Evolutionary conservation across 257 asterid genomes (phyloP).

Genomic region (Fraxinus excelsior): DNA sequence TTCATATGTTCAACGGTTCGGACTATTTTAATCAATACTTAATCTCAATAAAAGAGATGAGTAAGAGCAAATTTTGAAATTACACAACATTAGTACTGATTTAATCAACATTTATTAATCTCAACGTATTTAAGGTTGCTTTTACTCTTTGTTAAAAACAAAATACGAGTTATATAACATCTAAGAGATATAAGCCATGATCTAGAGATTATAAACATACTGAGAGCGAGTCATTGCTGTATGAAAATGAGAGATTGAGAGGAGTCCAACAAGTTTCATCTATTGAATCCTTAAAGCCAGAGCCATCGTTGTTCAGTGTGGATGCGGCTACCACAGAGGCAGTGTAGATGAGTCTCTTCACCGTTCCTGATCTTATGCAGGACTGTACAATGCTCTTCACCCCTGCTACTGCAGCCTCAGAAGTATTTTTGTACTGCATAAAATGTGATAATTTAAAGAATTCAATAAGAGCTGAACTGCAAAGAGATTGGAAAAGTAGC

Average conservation of each 20-base stretch:
- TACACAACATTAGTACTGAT: no score
- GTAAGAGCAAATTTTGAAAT: no score
- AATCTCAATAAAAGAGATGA: no score
- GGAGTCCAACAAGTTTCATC: slow-evolving; percentile 75
- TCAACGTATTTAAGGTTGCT: background rate
- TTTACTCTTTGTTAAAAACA: background rate
- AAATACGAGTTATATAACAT: background rate
- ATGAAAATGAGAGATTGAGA: slow-evolving; percentile 37
- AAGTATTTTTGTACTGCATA: slow-evolving; percentile 46
- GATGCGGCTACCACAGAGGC: slow-evolving; percentile 54
- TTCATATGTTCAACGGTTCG: no score
- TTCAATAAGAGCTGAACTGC: background rate
- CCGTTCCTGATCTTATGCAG: slow-evolving; percentile 41
- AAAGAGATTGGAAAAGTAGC: background rate
- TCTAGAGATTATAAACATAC: slow-evolving; percentile 18
- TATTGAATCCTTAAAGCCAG: slow-evolving; percentile 39
- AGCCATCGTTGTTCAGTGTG: slow-evolving; percentile 42
- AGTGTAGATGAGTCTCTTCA: slow-evolving; percentile 46
- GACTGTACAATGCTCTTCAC: slow-evolving; percentile 36
- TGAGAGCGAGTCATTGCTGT: background rate
- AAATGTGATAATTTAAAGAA: background rate
- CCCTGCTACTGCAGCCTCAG: slow-evolving; percentile 55
- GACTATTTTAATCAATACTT: no score
- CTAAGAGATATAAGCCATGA: background rate
- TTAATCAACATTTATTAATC: no score